Base-by-base conservation (phyloP, 192 early-diverging fungal genomes). In the Coemansia sp. region DNA sequence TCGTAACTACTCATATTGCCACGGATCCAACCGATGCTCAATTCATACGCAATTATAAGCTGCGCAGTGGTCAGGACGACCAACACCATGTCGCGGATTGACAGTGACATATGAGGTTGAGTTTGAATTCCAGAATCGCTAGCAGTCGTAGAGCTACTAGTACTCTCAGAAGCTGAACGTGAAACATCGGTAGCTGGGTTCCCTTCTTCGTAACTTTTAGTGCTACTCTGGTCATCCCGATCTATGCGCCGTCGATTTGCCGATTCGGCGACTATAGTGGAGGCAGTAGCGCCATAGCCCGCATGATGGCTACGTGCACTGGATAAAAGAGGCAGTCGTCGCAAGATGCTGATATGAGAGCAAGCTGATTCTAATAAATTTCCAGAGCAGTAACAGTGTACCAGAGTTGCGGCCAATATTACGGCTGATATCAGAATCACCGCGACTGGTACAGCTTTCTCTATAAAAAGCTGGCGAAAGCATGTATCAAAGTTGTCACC, bases 401-500 rank as follows among this genome's bases (percentile, higher is more conserved):
- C 22, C 11, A 72, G 39, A 29, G 36, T n/a, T 8, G 65, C 23
- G 14, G 31, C 21, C 21, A 72, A 50, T 23, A 70, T 24, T 11
- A 30, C 63, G 46, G 57, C n/a, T 1, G 78, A 81, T 31, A 54
- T 42, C n/a, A 50, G 57, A 2, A 46, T 67, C 25, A 70, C 60
- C 9, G 21, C 61, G 17, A 51, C 69, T 23, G 78, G 78, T 11
- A 76, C 42, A 0, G 54, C 22, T 1, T 50, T n/a, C 42, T 81
- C 78, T 23, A 81, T 65, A 64, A 81, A 63, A 57, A 75, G 67
- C 39, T 57, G 32, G 53, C 74, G 66, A 46, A 81, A 81, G 64
- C 78, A 81, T 8, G 53, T 59, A 51, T 76, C 70, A 67, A 81
- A 81, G 64, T 81, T 61, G 52, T 81, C 78, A 31, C 63, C 66